Conservation (phyloP, 2,329 filamentous ascomycete species). For the Penicillium crustosum region DNA sequence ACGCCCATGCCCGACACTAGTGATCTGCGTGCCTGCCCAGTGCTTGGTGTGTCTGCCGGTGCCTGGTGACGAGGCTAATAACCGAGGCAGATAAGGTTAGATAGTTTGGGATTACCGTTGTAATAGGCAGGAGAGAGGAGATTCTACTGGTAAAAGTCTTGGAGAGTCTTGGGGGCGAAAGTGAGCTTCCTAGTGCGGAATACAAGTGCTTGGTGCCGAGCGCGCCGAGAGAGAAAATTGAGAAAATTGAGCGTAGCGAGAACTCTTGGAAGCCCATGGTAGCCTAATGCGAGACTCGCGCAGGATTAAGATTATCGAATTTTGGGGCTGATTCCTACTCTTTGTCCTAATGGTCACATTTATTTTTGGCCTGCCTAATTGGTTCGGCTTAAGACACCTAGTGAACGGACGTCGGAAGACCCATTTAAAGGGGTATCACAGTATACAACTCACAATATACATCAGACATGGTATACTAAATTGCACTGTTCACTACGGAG, state of each 20-base stretch:
- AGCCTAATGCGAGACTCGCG: not conserved
- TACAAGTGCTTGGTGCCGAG: slow-evolving; percentile 4
- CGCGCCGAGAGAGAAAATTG: not conserved
- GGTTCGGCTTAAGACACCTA: not conserved
- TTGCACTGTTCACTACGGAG: not conserved
- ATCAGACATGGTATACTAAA: not conserved
- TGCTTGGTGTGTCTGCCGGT: not conserved
- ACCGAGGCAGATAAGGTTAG: not conserved
- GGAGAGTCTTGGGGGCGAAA: not conserved
- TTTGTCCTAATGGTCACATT: slow-evolving; percentile 2
- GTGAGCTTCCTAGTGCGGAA: slow-evolving; percentile 2
- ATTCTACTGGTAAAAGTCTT: not conserved
- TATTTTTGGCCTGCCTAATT: not conserved
- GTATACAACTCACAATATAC: not conserved
- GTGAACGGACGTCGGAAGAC: not conserved
- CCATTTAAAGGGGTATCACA: not conserved
- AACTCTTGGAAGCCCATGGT: not conserved
- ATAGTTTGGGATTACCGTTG: not conserved
- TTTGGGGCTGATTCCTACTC: slow-evolving; percentile 2
- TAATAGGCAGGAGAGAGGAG: not conserved
- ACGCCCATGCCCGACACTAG: not conserved
- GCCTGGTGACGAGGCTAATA: not conserved
- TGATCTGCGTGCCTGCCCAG: not conserved
- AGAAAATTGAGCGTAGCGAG: not conserved
- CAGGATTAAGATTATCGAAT: slow-evolving; percentile 1